Evolutionary conservation across 495 filamentous ascomycete species (phyloP).

Genomic region (Pyrenula massariospora): DNA sequence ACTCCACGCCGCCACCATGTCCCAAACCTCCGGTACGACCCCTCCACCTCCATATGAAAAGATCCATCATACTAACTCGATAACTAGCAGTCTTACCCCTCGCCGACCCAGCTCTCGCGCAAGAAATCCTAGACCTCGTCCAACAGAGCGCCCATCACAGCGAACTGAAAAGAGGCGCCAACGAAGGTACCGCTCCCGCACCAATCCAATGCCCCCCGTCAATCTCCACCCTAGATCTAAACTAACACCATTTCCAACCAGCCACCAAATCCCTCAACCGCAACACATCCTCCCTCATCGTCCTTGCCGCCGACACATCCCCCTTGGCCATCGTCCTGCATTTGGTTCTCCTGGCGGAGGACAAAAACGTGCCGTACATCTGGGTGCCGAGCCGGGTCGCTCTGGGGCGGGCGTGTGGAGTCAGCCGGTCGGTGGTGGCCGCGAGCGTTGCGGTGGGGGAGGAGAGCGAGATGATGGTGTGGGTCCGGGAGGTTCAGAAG

Average conservation of each 20-base stretch:
- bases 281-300: constrained; percentile 76
- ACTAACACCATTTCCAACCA: constrained; percentile 9
- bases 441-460: constrained; percentile 88
- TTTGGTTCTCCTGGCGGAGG: constrained; percentile 76
- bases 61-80: too few relatives aligned
- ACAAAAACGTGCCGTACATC: constrained; percentile 64
- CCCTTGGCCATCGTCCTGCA: constrained; percentile 55
- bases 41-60: too few relatives aligned
- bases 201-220: not conserved
- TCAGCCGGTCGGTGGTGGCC: constrained; percentile 72
- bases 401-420: constrained; percentile 48
- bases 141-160: constrained; percentile 78
- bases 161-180: constrained; percentile 77
- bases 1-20: too few relatives aligned
- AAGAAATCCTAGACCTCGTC: constrained; percentile 70
- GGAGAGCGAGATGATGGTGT: constrained; percentile 69
- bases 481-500: constrained; percentile 78
- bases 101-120: constrained; percentile 68
- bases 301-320: constrained; percentile 53
- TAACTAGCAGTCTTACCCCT: constrained; percentile 63
- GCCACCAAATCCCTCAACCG: constrained; percentile 83
- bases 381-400: constrained; percentile 58
- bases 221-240: too few relatives aligned
- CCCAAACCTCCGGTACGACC: too few relatives aligned
- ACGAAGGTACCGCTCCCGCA: constrained; percentile 23